Conservation (phyloP, 1,139 yeast species). For the Keqinozyma sinolaborantium region DNA sequence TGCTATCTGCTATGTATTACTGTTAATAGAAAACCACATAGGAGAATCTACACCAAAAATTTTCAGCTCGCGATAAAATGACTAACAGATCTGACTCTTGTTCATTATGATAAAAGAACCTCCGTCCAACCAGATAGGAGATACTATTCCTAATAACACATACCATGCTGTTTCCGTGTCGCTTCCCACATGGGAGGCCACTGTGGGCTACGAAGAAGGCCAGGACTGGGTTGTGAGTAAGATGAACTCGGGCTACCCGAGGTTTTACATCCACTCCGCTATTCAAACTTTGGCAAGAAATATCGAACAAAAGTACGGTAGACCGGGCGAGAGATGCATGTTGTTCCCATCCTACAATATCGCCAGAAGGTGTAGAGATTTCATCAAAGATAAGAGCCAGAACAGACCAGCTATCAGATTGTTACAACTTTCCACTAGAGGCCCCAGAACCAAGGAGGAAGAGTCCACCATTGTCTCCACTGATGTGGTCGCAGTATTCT, state of each 20-base stretch:
- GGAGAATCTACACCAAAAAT: not conserved
- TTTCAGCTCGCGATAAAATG: not conserved
- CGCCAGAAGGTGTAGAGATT: slow-evolving; percentile 85
- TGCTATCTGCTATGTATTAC: not conserved
- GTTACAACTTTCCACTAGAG: slow-evolving; percentile 73
- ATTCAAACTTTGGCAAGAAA: slow-evolving; percentile 60
- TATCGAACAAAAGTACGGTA: slow-evolving; percentile 61
- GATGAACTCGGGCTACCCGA: slow-evolving; percentile 87
- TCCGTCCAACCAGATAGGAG: slow-evolving; percentile 60
- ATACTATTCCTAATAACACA: slow-evolving; percentile 82
- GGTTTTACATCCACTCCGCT: slow-evolving; percentile 75
- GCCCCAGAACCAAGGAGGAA: slow-evolving; percentile 59
- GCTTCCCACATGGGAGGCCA: slow-evolving; percentile 91
- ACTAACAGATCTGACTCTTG: not conserved
- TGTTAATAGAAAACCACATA: not conserved
- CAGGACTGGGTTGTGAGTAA: slow-evolving; percentile 75
- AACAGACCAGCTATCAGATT: slow-evolving; percentile 49
- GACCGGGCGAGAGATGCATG: slow-evolving; percentile 69
- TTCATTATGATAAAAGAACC: slow-evolving; percentile 7
- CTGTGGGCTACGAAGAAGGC: slow-evolving; percentile 90
- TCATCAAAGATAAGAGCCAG: slow-evolving; percentile 43
- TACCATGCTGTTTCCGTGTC: slow-evolving; percentile 94
- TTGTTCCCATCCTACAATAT: slow-evolving; percentile 74
- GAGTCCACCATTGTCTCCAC: slow-evolving; percentile 59
- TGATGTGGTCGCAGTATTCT: slow-evolving; percentile 72